Base-by-base conservation (phyloP, 2,329 filamentous ascomycete species). In the Hypoxylon sp. region DNA sequence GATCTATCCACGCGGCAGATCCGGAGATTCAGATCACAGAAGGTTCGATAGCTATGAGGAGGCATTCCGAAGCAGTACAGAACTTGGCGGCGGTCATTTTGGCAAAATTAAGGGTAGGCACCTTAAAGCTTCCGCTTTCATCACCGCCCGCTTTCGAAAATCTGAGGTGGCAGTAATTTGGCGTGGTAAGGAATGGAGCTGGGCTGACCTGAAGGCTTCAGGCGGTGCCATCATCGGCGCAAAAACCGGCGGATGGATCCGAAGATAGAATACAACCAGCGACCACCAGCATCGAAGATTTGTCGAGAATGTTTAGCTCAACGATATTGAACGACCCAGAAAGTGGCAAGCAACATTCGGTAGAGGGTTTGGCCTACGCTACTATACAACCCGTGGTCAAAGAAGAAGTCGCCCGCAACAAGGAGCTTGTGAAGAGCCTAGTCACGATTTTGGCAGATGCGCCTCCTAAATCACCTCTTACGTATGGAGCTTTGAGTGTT, bases 341-440 rank as follows among this genome's bases (percentile, higher is more conserved):
- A 23, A 74, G 77, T 44, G 78, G 77, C 56, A 80, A 81, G 54
- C 82, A 88, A 63, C 85, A 89, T 66, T 87, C 90, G 1, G 84
- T 97, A 45, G 94, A 99, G 73, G 94, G 93, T 4, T 77, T 99
- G 53, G 94, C 93, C 9, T 97, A 96, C 69, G 87, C 91, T 3
- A 96, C 93, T 7, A 80, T 97, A 26, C 90, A 91, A 63, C 84
- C 93, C 4, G 85, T 83, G 51, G 84, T 97, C 50, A 96, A 96
- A 69, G 90, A 97, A 68, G 82, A 86, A 37, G 78, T 97, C 7
- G 83, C 85, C 8, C 79, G 79, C 37, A 88, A 97, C 66, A 69
- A 76, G 3, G 71, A 75, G 5, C 85, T 97, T 36, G 73, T 97
- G 20, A 82, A 83, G 59, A 82, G 79, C 42, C 77, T 97, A 4